Percentiles rank a stretch among this genome's conserved stretches.
Evolutionary conservation across 148 eudicot species (phyloP).

Genomic region (Dianthus caryophyllus): DNA sequence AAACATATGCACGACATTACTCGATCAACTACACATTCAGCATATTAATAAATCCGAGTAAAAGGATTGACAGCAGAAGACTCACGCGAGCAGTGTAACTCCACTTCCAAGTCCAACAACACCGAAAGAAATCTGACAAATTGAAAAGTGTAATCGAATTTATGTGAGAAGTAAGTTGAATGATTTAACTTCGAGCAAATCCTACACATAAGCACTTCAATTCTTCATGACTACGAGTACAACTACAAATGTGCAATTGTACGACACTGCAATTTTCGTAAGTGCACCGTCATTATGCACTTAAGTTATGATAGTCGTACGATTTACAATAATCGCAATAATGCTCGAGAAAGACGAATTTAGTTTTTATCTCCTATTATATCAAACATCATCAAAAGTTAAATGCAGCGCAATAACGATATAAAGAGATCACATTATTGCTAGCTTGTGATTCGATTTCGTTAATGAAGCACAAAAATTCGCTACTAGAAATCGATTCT

Average conservation of each 20-base stretch:
- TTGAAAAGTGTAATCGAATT: neutral
- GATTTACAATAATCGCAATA: neutral
- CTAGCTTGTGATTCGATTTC: too few species aligned
- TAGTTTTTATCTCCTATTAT: neutral
- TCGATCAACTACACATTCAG: neutral
- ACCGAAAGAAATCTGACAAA: slow-evolving; percentile 82
- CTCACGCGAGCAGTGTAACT: slow-evolving; percentile 79
- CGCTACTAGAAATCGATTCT: neutral
- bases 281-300: neutral
- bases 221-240: neutral
- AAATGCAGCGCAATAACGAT: neutral
- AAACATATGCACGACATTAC: slow-evolving; percentile 11
- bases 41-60: neutral
- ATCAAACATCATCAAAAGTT: neutral
- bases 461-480: neutral
- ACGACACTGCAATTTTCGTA: neutral
- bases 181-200: neutral
- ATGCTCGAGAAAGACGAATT: neutral
- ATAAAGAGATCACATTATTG: too few species aligned
- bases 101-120: slow-evolving; percentile 80
- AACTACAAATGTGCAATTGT: neutral
- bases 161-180: neutral
- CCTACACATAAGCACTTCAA: neutral
- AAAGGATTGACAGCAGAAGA: slow-evolving; percentile 1
- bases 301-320: neutral